Base-by-base conservation (phyloP, 1,284 basidiomycete species). In the Kwoniella shivajii region DNA sequence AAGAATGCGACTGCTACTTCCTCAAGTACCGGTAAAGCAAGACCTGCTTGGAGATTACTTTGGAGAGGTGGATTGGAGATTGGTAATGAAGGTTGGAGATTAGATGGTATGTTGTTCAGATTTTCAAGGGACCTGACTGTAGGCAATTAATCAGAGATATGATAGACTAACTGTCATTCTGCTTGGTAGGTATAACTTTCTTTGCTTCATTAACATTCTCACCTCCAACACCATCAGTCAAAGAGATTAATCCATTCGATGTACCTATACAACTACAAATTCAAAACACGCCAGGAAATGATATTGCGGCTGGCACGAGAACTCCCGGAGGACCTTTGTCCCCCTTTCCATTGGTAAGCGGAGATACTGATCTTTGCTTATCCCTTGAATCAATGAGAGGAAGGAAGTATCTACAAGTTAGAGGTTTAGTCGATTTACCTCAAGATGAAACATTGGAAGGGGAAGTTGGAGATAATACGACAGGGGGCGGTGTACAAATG, bases 1-100 rank as follows among this genome's bases (percentile, higher is more conserved):
- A 31, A 22, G 24, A 37, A 10, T 22, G 29, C 10, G 31, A 36
- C 36, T 4, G 39, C 31, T 0, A 27, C 54, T 14, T 45, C 27
- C 4, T 50, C 46, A 2, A 59, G 45, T 45, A 36, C 54, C 14
- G 44, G 48, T 7, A 62, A 59, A 41, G 16, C 33, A 16, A 50
- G 59, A 30, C 42, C 58, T 26, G 56, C 54, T 24, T 78, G 76
- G 76, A 65, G 77, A 38, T 50, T 78, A 47, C 63, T 78, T 14
- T 78, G 75, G 75, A 64, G 76, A 31, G 77, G 77, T 6, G 77
- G 75, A 6, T 59, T 78, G 6, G 74, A 77, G 56, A 67, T 78
- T 20, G 77, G 77, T 0, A 54, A 53, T 6, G 73, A 76, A 20
- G 75, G 77, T 5, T 78, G 70, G 65, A 59, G 70, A 16, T 57